phyloP scores from a whole-genome alignment of 192 early-diverging fungal species.

The Mortierella antarctica region DNA sequence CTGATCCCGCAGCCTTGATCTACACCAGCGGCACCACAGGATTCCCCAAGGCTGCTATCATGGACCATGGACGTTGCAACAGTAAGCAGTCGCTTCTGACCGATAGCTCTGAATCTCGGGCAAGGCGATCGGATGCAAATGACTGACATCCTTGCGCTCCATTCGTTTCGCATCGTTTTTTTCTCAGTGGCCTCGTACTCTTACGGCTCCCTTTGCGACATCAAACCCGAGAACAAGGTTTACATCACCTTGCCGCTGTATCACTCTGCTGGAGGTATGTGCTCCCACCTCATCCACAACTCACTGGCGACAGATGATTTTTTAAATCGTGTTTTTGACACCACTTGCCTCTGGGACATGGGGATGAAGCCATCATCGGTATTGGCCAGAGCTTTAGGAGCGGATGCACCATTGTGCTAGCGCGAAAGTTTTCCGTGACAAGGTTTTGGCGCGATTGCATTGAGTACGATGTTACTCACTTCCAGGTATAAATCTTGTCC shows the following conservation, averaged over 20 bases:
- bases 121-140: too few species aligned
- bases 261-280: slow-evolving; percentile 68
- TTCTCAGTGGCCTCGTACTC: slow-evolving; percentile 33
- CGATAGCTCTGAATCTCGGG: slow-evolving; percentile 6
- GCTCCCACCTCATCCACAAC: not conserved
- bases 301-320: not conserved
- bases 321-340: not conserved
- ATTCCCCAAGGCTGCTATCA: slow-evolving; percentile 67
- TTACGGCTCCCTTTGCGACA: slow-evolving; percentile 23
- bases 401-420: slow-evolving; percentile 62
- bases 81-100: slow-evolving; percentile 9
- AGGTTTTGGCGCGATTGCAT: slow-evolving; percentile 66
- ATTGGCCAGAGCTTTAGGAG: slow-evolving; percentile 28
- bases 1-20: slow-evolving; percentile 54
- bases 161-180: not conserved
- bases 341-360: not conserved
- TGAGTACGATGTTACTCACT: slow-evolving; percentile 54
- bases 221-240: slow-evolving; percentile 56
- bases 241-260: slow-evolving; percentile 73
- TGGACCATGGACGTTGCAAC: slow-evolving; percentile 60
- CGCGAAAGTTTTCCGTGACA: slow-evolving; percentile 64
- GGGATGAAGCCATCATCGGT: slow-evolving; percentile 28
- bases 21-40: slow-evolving; percentile 70
- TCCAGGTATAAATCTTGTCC: slow-evolving; percentile 42
- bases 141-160: not conserved